A percentile compares a stretch with the other conserved stretches of the same genome.
phyloP scores from a whole-genome alignment of 495 filamentous ascomycete species.

The Xylaria flabelliformis region DNA sequence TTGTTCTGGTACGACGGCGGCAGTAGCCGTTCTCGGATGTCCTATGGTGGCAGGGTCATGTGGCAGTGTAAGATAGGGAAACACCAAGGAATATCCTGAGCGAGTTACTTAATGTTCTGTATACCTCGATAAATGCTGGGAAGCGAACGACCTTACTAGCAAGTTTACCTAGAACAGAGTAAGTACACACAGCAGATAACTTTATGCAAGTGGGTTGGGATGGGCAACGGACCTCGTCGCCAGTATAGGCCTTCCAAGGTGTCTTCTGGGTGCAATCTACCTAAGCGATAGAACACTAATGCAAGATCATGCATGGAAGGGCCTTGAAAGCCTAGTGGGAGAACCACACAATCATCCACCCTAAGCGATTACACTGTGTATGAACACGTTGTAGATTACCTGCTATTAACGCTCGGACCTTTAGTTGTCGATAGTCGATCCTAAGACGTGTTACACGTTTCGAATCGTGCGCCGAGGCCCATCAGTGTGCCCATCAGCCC shows the following conservation, averaged over 20 bases:
- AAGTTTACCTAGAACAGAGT: not conserved
- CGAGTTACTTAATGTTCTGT: not conserved
- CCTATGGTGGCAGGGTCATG: not conserved
- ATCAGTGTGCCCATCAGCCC: conserved; percentile 11
- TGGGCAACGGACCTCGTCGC: not conserved
- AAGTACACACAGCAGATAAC: not conserved
- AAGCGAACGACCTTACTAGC: not conserved
- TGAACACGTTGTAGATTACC: not conserved
- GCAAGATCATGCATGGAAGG: conserved; percentile 11
- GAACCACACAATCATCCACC: not conserved
- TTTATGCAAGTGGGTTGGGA: not conserved
- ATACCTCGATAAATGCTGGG: not conserved
- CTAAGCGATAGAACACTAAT: conserved; percentile 20
- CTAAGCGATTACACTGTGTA: not conserved
- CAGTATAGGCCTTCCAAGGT: not conserved
- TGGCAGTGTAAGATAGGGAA: not conserved
- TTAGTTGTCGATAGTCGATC: not conserved
- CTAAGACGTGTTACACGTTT: conserved; percentile 17
- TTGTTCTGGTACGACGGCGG: conserved; percentile 3
- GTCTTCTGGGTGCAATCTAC: not conserved
- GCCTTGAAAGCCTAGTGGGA: not conserved
- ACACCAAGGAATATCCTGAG: not conserved
- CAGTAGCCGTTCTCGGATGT: not conserved
- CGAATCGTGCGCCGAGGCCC: conserved; percentile 17
- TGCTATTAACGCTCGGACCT: conserved; percentile 22